Base-by-base conservation (phyloP, 495 filamentous ascomycete species). In the Neurospora sp. region DNA sequence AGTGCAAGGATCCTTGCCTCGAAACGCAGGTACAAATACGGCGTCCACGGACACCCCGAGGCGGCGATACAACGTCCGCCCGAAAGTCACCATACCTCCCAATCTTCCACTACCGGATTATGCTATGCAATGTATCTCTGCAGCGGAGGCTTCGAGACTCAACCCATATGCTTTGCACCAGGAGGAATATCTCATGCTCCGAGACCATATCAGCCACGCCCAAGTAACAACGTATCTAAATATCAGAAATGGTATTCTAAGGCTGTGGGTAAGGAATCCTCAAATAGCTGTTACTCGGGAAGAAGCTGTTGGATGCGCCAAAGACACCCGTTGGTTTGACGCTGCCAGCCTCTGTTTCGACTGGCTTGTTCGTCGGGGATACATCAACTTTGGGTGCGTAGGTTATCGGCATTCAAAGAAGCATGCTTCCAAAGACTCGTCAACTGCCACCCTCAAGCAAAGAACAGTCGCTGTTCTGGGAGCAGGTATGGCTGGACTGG, bases 141-240 rank as follows among this genome's bases (percentile, higher is more conserved):
- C 95, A 8, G 95, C 96, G 47, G 92, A 96, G 80, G 90, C 93
- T 27, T 97, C 94, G 68, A 87, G 96, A 69, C 86, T 99, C 4
- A 93, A 95, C 74, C 96, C 96, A 6, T 97, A 94, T 81, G 88
- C 91, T 18, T 83, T 99, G 18, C 94, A 98, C 81, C 85, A 85
- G n/a, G 89, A 91, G 71, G 96, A 99, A 78, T 94, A 97, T 79
- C 80, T 87, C 73, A 87, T 94, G 69, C 82, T 99, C 27, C 87
- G 91, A 72, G 85, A 92, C 44, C 89, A 96, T 80, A 89, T 99
- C 72, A 96, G 90, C 78, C 90, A 93, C 75, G 85, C 90, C 40
- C 95, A 99, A 77, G 93, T 98, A 71, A 97, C 96, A 10, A 91
- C 92, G n/a, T 99, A 98, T 80, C 82, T 99, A 39, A 98, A 97